Evolutionary conservation across 2,329 filamentous ascomycete species (phyloP), one percentile per base, ranked within the genome.

Genomic region (Penicillium decumbens): DNA sequence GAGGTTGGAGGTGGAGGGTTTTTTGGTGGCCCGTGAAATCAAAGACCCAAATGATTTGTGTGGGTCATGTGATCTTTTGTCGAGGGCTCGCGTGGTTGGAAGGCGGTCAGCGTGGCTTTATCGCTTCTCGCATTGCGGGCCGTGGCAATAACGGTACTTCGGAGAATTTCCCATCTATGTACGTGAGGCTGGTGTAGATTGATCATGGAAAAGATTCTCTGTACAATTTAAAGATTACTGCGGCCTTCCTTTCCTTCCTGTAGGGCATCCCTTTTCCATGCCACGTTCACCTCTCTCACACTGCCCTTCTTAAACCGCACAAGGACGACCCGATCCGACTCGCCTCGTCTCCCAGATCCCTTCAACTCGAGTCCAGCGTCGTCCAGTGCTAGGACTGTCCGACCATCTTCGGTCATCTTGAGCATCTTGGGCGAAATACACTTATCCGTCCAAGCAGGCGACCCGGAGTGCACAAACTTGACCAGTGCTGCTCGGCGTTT

Each of bases 261-360:
- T 33, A 78, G 57, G 0, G 78, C 67, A 47, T 82, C 80, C 50
- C 75, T 72, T 54, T 65, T 70, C 68, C 66, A 72, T 29, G 62
- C 62, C 18, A 85, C 76, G 50, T 78, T 76, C 32, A 84, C 70
- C 54, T 81, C 72, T 54, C 79, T 70, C 20, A 80, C 79, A 15
- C 78, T 79, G 50, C 80, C 79, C 47, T 78, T 78, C 55, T 67
- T 74, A 49, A 83, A 83, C 42, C 74, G 75, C 6, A 81, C 77
- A 18, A 81, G 68, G 24, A 84, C 75, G 42, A 82, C 79, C 59
- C 77, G 75, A 44, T 83, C 79, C 24, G 57, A 66, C 23, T 80
- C 71, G 0, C 81, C 81, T 52, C 59, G 72, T 56, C 78, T 72
- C 3, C 68, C 74, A 6, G 65, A 67, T 18, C 65, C 72, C 50